Base-by-base conservation (phyloP, 495 filamentous ascomycete genomes). In the Aspergillus heteromorphus region DNA sequence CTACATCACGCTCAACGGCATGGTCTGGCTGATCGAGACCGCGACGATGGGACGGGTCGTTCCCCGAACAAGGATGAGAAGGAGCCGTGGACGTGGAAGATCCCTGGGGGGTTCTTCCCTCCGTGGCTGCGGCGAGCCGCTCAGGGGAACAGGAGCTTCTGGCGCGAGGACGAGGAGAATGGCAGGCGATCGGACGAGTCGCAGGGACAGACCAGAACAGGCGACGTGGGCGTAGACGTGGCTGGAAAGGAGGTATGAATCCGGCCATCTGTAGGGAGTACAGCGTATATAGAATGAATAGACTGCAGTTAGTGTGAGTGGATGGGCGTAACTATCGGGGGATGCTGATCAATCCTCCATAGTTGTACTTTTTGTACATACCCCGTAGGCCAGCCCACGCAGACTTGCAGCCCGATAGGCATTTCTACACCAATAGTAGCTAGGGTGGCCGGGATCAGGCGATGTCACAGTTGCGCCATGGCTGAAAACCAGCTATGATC, bases 21-120 rank as follows among this genome's bases (percentile, higher is more conserved):
- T 76, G 23, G 80, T 83, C 0, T 90, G 81, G 81, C 11, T 87
- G 38, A 72, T 92, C 48, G 81, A 84, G 66, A 79, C 80, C 66
- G 62, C 65, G 10, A 85, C 83, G 2, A 73, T 79, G 0, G 88
- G 88, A 30, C 79, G 87, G 29, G 81, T 91, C 54, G 80, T 86
- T 3, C 88, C 0, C 75, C 79, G 1, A 87, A 87, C 64, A 85
- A 89, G 69, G 73, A 84, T 13, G 74, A 86, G 53, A 88, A 87
- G 60, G 88, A 91, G 38, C 78, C 74, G 9, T 91, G 87, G 88
- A 83, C 82, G 0, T 90, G 80, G 76, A 76, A 72, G 60, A 72
- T 87, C 40, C 75, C 78, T 6, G 87, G 86, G 25, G 87, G 87
- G 7, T 66, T 90, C 47, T 67, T 89, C 9, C 88, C 88, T 0